These are phyloP conservation scores for Crucibulum laeve DNA, from an alignment of 768 basidiomycete species.

Conservation along the genomic window DNA sequence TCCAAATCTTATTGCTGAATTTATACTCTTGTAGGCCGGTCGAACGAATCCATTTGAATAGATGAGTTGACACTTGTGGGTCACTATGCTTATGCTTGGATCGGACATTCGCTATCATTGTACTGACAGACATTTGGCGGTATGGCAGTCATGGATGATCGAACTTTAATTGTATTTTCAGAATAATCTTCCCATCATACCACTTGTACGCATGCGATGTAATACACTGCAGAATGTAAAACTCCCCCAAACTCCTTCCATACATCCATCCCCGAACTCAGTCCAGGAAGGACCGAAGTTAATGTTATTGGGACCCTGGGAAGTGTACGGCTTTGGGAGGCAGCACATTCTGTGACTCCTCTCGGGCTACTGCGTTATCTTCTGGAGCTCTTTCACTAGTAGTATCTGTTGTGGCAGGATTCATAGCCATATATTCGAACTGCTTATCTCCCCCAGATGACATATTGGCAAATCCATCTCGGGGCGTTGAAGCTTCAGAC, in stretches of 20 bases:
- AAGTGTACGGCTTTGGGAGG: conserved; percentile 24
- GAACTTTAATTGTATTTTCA: too few species aligned
- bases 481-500: not conserved
- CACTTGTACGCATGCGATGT: not conserved
- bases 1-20: not conserved
- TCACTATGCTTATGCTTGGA: too few species aligned
- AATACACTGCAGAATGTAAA: not conserved
- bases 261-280: not conserved
- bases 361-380: not conserved
- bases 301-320: conserved; percentile 27
- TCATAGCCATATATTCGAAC: too few species aligned
- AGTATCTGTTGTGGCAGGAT: too few species aligned
- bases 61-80: conserved; percentile 2
- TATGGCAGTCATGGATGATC: too few species aligned
- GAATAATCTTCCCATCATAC: not conserved
- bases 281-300: conserved; percentile 5
- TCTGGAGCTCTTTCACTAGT: not conserved
- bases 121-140: too few species aligned
- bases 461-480: too few species aligned
- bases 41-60: conserved; percentile 66
- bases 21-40: conserved; percentile 47
- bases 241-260: not conserved
- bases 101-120: too few species aligned
- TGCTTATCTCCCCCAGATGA: too few species aligned
- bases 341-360: conserved; percentile 5